Conservation (phyloP, 768 basidiomycete genomes). For the Hericium coralloides region DNA sequence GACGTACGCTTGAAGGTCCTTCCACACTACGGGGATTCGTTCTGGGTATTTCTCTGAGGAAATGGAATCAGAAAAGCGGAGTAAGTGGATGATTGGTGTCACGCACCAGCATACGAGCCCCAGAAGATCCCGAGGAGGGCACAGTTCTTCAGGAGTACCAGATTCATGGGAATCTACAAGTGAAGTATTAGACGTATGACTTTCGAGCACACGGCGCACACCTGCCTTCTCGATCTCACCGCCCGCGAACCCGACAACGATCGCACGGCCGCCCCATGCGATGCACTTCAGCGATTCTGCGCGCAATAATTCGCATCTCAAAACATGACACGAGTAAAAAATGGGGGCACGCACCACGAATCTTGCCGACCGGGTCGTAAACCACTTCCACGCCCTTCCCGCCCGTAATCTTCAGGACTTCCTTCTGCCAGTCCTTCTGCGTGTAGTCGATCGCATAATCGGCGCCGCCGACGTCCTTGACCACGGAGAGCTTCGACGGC, state of each 20-base stretch:
- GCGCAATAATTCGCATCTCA: slow-evolving; percentile 4
- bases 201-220: background rate
- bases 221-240: slow-evolving; percentile 76
- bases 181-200: background rate
- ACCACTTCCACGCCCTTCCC: slow-evolving; percentile 84
- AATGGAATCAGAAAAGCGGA: background rate
- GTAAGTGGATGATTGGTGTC: background rate
- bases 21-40: slow-evolving; percentile 63
- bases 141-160: slow-evolving; percentile 77
- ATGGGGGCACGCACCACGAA: slow-evolving; percentile 40
- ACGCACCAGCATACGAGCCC: slow-evolving; percentile 71
- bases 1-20: slow-evolving; percentile 44
- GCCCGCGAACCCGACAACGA: slow-evolving; percentile 92
- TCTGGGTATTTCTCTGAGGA: slow-evolving; percentile 52
- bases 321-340: background rate
- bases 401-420: slow-evolving; percentile 73
- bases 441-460: slow-evolving; percentile 80
- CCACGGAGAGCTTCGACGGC: slow-evolving; percentile 68
- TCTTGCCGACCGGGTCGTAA: slow-evolving; percentile 80
- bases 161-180: slow-evolving; percentile 69
- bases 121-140: slow-evolving; percentile 81
- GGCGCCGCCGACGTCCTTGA: slow-evolving; percentile 68
- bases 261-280: slow-evolving; percentile 85
- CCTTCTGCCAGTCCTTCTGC: slow-evolving; percentile 76
- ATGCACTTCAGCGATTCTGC: slow-evolving; percentile 85